phyloP scores from a whole-genome alignment of 1,284 basidiomycete genomes.

The Cryptococcus sp. region DNA sequence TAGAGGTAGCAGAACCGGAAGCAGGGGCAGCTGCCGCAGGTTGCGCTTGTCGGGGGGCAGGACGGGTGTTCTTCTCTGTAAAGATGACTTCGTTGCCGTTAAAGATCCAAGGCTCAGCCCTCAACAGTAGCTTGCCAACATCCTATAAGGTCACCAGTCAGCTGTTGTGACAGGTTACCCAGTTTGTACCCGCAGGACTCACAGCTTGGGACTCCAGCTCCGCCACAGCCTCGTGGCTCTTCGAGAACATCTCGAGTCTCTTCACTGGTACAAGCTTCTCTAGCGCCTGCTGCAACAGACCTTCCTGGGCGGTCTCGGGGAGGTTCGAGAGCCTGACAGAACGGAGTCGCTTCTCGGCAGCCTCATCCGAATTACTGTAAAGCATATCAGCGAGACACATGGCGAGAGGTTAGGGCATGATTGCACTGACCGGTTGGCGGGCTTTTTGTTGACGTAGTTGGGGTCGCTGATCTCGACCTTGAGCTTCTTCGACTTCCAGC shows the following conservation, averaged over 20 bases:
- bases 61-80: slow-evolving; percentile 14
- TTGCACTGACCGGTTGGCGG: slow-evolving; percentile 18
- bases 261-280: slow-evolving; percentile 72
- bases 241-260: slow-evolving; percentile 69
- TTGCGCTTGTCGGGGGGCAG: neutral
- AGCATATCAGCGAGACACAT: neutral
- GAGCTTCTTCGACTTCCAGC: slow-evolving; percentile 53
- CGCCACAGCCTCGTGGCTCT: slow-evolving; percentile 66
- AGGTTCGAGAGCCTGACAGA: slow-evolving; percentile 70
- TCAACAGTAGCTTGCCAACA: slow-evolving; percentile 69
- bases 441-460: slow-evolving; percentile 32
- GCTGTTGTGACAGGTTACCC: neutral
- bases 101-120: slow-evolving; percentile 65
- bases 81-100: slow-evolving; percentile 49
- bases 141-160: slow-evolving; percentile 55
- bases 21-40: neutral
- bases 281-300: slow-evolving; percentile 77
- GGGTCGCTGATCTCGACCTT: slow-evolving; percentile 41
- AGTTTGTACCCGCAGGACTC: slow-evolving; percentile 38
- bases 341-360: slow-evolving; percentile 57
- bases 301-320: slow-evolving; percentile 73
- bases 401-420: neutral
- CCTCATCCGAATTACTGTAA: slow-evolving; percentile 13
- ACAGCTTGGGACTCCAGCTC: slow-evolving; percentile 72
- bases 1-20: neutral